Percentiles rank a stretch among this genome's conserved stretches.
Evolutionary conservation across 768 basidiomycete species (phyloP).

Genomic region (Galerina sulciceps): DNA sequence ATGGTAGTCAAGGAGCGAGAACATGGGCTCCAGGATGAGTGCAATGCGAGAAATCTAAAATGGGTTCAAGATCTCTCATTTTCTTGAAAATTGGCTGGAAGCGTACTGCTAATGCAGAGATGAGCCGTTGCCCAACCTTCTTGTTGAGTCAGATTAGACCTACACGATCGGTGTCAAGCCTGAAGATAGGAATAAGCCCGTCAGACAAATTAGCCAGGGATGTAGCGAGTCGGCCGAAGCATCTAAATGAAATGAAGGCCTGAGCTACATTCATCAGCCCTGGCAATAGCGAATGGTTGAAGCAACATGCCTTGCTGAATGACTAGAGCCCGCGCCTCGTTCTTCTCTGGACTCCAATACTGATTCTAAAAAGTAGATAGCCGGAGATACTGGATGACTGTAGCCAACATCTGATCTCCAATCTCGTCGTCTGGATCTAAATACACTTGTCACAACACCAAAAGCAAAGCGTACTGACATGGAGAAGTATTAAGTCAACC

Average conservation of each 20-base stretch:
- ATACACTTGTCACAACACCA: slow-evolving; percentile 53
- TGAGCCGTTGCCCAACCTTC: slow-evolving; percentile 58
- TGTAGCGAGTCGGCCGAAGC: slow-evolving; percentile 32
- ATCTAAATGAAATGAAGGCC: slow-evolving; percentile 59
- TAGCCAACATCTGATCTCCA: slow-evolving; percentile 38
- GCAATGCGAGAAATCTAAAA: slow-evolving; percentile 58
- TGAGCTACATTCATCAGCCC: slow-evolving; percentile 37
- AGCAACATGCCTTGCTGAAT: slow-evolving; percentile 47
- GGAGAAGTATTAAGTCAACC: slow-evolving; percentile 81
- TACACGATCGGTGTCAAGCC: slow-evolving; percentile 60
- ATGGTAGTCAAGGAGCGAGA: slow-evolving; percentile 72
- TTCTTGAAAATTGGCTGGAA: neutral
- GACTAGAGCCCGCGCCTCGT: slow-evolving; percentile 35
- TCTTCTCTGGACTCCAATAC: slow-evolving; percentile 54
- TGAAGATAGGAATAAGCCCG: slow-evolving; percentile 18
- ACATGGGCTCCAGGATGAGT: slow-evolving; percentile 75
- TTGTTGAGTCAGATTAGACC: slow-evolving; percentile 59
- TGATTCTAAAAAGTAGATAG: slow-evolving; percentile 41
- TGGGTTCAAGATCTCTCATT: too few relatives aligned
- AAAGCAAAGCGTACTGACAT: slow-evolving; percentile 66
- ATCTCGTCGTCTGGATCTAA: slow-evolving; percentile 70
- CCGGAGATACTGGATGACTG: neutral
- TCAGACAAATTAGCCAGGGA: neutral
- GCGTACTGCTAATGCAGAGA: slow-evolving; percentile 50
- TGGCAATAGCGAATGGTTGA: slow-evolving; percentile 43